Base-by-base conservation (phyloP, 2,329 filamentous ascomycete genomes). In the Calonectria pseudoturangicola region DNA sequence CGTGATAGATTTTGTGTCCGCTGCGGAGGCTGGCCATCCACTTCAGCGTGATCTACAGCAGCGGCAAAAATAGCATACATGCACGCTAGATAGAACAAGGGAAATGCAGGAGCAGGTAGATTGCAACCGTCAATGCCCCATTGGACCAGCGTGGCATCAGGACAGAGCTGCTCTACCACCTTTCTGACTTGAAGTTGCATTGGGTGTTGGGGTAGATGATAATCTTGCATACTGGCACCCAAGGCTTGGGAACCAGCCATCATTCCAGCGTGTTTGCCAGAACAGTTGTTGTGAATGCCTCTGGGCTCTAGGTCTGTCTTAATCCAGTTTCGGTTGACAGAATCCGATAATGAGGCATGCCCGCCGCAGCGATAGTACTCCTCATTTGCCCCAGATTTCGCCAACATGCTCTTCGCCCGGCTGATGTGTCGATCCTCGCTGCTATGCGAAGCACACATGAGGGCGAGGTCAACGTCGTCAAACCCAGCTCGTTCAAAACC, bases 41-140 rank as follows among this genome's bases (percentile, higher is more conserved):
- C 45, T 15, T 71, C 41, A 6, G 64, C 39, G 2, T 36, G 13
- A 25, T 83, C 74, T 1, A 79, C 81, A 0, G 85, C 85, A 0
- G 73, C 71, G 0, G 86, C 86, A 64, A 88, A 83, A 0, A 28
- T 56, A 2, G 83, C 84, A 73, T 82, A 88, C 15, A 84, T 81
- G 15, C 72, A 71, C 0, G 80, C 85, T 50, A 88, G 62, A 25
- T 77, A 73, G 13, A 73, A 68, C 16, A 89, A 75, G 0, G 85
- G 81, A 28, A 84, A 76, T 0, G 86, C 87, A 0, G 87, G 87
- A 0, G 87, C 83, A 0, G 87, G 86, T 18, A 88, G 80, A 70
- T 88, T 88, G 64, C 87, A 89, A 1, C 87, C 86, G 69, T 88
- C 86, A 16, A 85, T 76, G 0, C 82, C 86, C 87, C 86, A 89